Evolutionary conservation across 306 rosid genomes (phyloP).

Genomic region (Purshia tridentata): DNA sequence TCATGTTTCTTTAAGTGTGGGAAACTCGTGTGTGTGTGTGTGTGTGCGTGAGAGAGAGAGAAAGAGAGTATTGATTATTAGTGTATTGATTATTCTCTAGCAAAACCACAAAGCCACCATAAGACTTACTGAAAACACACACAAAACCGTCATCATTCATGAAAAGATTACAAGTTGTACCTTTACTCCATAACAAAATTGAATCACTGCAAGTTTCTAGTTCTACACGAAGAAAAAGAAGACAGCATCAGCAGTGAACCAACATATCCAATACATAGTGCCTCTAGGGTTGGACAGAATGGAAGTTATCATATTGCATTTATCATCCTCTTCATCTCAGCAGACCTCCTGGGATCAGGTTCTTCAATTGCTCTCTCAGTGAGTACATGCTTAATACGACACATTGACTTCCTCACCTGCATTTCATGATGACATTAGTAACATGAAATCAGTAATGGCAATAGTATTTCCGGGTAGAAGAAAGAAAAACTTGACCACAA

Average conservation of each 20-base stretch:
- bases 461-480: background rate
- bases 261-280: slow-evolving; percentile 11
- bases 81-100: background rate
- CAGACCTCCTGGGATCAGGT: slow-evolving; percentile 89
- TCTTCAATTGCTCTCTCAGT: slow-evolving; percentile 93
- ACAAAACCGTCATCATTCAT: background rate
- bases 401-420: slow-evolving; percentile 97
- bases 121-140: slow-evolving; percentile 6
- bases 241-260: background rate
- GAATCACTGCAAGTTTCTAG: slow-evolving; percentile 2
- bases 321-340: slow-evolving; percentile 96
- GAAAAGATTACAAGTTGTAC: background rate
- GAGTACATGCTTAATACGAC: slow-evolving; percentile 93
- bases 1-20: too few relatives aligned
- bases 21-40: too few relatives aligned
- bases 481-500: background rate
- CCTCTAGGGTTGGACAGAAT: background rate
- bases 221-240: slow-evolving; percentile 9
- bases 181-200: background rate
- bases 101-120: background rate
- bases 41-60: too few relatives aligned
- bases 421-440: slow-evolving; percentile 13
- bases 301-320: slow-evolving; percentile 58
- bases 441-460: background rate
- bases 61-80: background rate